Percentiles rank a stretch among this genome's conserved stretches.
These are phyloP conservation scores for Cadophora gregata DNA, from an alignment of 2,329 filamentous ascomycete genomes.

Conservation along the genomic window DNA sequence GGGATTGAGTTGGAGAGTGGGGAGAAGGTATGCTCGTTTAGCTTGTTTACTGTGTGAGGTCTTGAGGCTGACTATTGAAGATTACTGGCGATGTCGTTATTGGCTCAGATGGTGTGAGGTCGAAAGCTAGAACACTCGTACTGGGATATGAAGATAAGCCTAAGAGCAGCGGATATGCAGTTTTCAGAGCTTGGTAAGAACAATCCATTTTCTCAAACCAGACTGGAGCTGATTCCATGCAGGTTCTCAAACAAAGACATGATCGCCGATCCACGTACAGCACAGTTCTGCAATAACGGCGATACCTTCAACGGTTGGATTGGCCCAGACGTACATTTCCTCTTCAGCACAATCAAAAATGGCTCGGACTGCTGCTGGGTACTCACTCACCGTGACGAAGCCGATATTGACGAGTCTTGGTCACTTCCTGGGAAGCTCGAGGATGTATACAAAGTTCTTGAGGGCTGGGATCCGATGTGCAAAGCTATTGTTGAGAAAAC, in stretches of 20 bases:
- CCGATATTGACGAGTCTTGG: constrained; percentile 55
- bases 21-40: constrained; percentile 19
- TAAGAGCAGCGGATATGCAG: constrained; percentile 56
- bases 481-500: constrained; percentile 35
- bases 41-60: neutral
- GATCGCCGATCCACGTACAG: constrained; percentile 44
- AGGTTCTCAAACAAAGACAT: constrained; percentile 53
- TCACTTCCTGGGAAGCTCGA: constrained; percentile 37
- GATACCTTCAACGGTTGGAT: constrained; percentile 38
- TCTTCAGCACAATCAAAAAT: constrained; percentile 58
- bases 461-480: constrained; percentile 38
- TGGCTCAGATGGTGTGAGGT: constrained; percentile 61
- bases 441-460: constrained; percentile 37
- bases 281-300: constrained; percentile 32
- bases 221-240: neutral
- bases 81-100: constrained; percentile 56
- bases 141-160: constrained; percentile 58
- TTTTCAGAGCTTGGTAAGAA: constrained; percentile 56
- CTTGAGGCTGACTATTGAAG: constrained; percentile 19
- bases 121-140: constrained; percentile 57
- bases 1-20: constrained; percentile 53
- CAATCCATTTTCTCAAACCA: neutral
- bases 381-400: constrained; percentile 53
- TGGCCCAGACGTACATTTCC: constrained; percentile 55
- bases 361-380: constrained; percentile 61